Evolutionary conservation across 257 asterid genomes (phyloP), one percentile per base, ranked within the genome.

Genomic region (Penstemon newberryi): DNA sequence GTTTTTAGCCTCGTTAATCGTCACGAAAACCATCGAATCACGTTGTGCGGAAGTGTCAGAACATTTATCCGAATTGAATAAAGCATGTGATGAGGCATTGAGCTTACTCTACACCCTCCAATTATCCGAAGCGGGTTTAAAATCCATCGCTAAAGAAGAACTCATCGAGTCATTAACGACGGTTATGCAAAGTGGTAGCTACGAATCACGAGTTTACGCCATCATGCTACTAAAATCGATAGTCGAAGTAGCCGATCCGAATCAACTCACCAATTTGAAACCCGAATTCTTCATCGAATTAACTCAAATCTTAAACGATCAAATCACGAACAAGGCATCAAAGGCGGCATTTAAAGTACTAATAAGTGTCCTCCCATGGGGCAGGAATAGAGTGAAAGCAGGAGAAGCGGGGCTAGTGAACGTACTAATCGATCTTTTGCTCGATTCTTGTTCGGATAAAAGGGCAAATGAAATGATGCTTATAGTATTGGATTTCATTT

Each of bases 301-400:
- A 6, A 76, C 76, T 3, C 87, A 74, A 5, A 58, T 82, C 1
- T 39, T 92, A 53, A 75, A 46, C 1, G 93, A 87, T 12, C 76
- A 81, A 25, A 71, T 83, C 60, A 85, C 97, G 2, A 60, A 40
- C 3, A 86, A 80, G 58, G 87, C 84, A 0, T 25, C 81, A 3
- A 90, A 79, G 49, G 73, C 89, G 9, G 49, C 96, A 1, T 60
- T 92, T 62, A 76, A 84, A 45, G 12, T 81, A 0, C 80, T 92
- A 0, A 76, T 79, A 58, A 42, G 42, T 0, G 54, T 74, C 0
- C 84, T 93, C 65, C 85, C 85, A 3, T 73, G 71, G 63, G 89
- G 95, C n/a, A 67, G 96, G 51, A 92, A 90, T 64, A 56, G 81
- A 60, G 60, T 85, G 52, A 88, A 82, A 41, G 91, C 89, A 13